phyloP scores from a whole-genome alignment of 495 filamentous ascomycete species.

The Tricharina praecox region DNA sequence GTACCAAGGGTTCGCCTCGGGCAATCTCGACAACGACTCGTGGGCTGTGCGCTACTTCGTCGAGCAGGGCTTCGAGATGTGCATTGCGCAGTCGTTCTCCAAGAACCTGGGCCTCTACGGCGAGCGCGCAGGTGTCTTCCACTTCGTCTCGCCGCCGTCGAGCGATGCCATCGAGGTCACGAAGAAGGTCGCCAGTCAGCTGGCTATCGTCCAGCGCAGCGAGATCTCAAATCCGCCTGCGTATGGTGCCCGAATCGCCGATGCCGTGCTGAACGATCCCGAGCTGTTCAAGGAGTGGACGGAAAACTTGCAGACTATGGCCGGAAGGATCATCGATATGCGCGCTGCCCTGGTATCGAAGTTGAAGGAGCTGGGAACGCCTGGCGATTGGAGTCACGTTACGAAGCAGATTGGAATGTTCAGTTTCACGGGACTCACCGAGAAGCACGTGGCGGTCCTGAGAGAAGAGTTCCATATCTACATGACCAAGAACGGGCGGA shows the following conservation, averaged over 20 bases:
- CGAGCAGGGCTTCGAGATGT: constrained; percentile 85
- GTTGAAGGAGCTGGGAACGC: constrained; percentile 65
- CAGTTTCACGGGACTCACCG: constrained; percentile 79
- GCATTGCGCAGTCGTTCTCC: constrained; percentile 88
- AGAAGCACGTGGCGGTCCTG: constrained; percentile 69
- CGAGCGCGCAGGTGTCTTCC: constrained; percentile 90
- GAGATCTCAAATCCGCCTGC: constrained; percentile 95
- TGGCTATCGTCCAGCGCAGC: constrained; percentile 85
- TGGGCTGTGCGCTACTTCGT: constrained; percentile 88
- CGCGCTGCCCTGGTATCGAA: constrained; percentile 54
- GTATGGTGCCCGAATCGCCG: constrained; percentile 81
- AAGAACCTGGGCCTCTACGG: constrained; percentile 99
- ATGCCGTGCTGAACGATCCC: constrained; percentile 63
- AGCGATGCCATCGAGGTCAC: constrained; percentile 45
- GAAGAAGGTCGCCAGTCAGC: constrained; percentile 59
- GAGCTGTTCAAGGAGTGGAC: constrained; percentile 85
- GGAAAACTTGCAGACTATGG: constrained; percentile 82
- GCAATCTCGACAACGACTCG: constrained; percentile 66
- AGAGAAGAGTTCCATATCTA: constrained; percentile 76
- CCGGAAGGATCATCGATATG: constrained; percentile 83
- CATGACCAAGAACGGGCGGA: constrained; percentile 97
- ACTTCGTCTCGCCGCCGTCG: constrained; percentile 66
- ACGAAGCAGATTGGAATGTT: constrained; percentile 99
- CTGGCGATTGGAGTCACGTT: constrained; percentile 89
- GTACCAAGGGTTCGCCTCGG: constrained; percentile 96